These are phyloP conservation scores for Closterium sp. DNA, from an alignment of 139 green algal species.

Conservation along the genomic window DNA sequence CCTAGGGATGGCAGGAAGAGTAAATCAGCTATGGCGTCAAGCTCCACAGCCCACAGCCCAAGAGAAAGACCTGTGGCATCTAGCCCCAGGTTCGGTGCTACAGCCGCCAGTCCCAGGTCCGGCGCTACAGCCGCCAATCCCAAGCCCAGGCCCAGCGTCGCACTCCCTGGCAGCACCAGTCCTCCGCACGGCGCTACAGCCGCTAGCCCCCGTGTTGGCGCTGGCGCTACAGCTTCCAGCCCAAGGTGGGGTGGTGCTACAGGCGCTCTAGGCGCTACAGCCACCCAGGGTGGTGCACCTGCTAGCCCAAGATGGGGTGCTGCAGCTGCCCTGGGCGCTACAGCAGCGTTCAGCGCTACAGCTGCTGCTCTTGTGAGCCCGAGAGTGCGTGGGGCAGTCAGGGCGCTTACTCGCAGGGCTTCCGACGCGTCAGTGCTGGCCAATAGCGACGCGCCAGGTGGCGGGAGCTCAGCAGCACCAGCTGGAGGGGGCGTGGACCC, in stretches of 20 bases:
- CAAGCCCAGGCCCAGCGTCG: neutral
- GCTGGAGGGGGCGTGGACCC: neutral
- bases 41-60: neutral
- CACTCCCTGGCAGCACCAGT: neutral
- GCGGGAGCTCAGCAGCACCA: neutral
- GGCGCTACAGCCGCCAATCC: neutral
- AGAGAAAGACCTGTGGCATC: neutral
- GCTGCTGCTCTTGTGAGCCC: neutral
- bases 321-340: neutral
- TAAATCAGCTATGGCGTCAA: neutral
- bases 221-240: neutral
- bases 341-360: neutral
- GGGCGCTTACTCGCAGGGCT: neutral
- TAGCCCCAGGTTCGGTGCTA: neutral
- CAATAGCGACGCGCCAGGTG: neutral
- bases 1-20: neutral
- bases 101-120: too few relatives aligned
- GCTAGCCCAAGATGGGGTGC: neutral
- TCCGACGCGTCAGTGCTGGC: neutral
- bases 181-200: neutral
- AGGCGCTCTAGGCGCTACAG: neutral
- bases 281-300: neutral
- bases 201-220: neutral
- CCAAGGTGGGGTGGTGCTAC: neutral
- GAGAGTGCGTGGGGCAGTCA: neutral